These are phyloP conservation scores for Sarcodon aspratus DNA, from an alignment of 768 basidiomycete genomes.

Conservation along the genomic window DNA sequence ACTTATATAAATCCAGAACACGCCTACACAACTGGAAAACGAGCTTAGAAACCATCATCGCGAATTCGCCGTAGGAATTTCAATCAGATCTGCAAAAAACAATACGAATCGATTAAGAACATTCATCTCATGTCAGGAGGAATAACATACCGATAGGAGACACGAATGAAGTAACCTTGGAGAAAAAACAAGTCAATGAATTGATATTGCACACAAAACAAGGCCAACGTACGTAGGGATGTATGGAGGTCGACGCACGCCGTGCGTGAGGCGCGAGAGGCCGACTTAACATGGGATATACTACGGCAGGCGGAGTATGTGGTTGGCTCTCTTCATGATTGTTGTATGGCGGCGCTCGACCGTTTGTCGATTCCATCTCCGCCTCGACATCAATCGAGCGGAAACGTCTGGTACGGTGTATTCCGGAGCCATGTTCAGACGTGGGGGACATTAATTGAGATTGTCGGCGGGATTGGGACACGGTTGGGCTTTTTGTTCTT, in stretches of 20 bases:
- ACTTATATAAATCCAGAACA: no score
- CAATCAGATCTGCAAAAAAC: background rate
- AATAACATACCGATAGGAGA: conserved; percentile 24
- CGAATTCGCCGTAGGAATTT: background rate
- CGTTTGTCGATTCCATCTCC: conserved; percentile 1
- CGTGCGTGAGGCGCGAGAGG: background rate
- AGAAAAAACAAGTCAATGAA: background rate
- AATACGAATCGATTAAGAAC: background rate
- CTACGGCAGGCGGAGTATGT: background rate
- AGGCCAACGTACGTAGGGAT: conserved; percentile 19
- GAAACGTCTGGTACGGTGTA: background rate
- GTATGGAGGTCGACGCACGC: conserved; percentile 9
- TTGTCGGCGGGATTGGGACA: background rate
- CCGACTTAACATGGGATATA: background rate
- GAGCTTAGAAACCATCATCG: no score
- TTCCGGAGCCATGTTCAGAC: conserved; percentile 2
- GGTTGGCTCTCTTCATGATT: conserved; percentile 1
- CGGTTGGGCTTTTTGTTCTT: background rate
- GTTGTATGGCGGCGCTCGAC: conserved; percentile 9
- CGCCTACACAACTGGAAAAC: no score
- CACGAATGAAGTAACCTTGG: conserved; percentile 24
- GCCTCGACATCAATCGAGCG: background rate
- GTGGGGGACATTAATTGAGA: background rate
- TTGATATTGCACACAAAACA: background rate
- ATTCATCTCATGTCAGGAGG: background rate